Evolutionary conservation across 495 filamentous ascomycete genomes (phyloP).

Genomic region (Corynascus novoguineensis): DNA sequence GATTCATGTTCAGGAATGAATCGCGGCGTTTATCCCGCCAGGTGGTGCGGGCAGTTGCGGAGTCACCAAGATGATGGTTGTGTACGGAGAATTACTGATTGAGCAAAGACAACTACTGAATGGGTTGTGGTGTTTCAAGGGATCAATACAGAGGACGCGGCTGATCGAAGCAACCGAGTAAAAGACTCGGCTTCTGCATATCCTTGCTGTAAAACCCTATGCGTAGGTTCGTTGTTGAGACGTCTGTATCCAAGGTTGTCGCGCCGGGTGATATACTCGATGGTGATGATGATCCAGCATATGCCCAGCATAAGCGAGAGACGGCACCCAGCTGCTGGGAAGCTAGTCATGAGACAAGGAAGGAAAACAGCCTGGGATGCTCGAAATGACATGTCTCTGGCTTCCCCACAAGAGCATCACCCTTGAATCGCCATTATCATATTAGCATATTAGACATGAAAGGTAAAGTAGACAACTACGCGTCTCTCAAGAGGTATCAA

Average conservation of each 20-base stretch:
- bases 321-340: not conserved
- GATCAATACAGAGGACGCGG: not conserved
- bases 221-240: not conserved
- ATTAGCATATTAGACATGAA: constrained; percentile 8
- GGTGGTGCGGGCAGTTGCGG: not conserved
- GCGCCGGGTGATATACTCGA: not conserved
- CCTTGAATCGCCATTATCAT: constrained; percentile 1
- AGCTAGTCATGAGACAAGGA: not conserved
- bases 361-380: not conserved
- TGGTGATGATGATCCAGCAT: not conserved
- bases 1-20: not conserved
- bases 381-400: not conserved
- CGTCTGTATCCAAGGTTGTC: not conserved
- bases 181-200: not conserved
- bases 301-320: not conserved
- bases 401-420: not conserved
- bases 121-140: not conserved
- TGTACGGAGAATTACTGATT: too few species aligned
- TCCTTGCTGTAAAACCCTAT: not conserved
- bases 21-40: not conserved
- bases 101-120: too few species aligned
- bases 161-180: too few species aligned
- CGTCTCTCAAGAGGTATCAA: constrained; percentile 5
- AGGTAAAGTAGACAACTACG: not conserved
- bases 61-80: not conserved